phyloP scores from a whole-genome alignment of 768 basidiomycete genomes.

The Rhizopogon roseolus region DNA sequence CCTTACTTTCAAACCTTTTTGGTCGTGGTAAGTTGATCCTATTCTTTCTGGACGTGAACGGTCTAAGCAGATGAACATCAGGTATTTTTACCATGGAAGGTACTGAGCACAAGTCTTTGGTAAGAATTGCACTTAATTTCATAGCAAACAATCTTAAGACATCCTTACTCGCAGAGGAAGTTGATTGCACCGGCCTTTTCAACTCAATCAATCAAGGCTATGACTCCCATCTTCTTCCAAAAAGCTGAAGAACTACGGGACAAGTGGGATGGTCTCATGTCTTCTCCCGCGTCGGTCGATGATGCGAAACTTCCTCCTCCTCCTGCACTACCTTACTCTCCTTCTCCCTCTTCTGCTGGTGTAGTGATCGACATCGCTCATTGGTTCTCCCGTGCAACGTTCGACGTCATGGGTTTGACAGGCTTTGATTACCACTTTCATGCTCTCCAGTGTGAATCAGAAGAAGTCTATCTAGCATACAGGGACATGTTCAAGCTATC shows the following conservation, averaged over 20 bases:
- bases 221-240: conserved; percentile 43
- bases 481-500: conserved; percentile 45
- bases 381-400: conserved; percentile 57
- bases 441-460: conserved; percentile 43
- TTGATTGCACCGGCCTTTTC: conserved; percentile 49
- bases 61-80: conserved; percentile 8
- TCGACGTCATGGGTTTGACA: conserved; percentile 61
- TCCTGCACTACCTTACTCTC: conserved; percentile 3
- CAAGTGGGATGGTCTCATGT: conserved; percentile 35
- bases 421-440: conserved; percentile 51
- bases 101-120: conserved; percentile 39
- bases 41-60: not conserved
- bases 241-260: conserved; percentile 48
- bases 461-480: conserved; percentile 45
- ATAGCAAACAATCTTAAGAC: not conserved
- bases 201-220: conserved; percentile 35
- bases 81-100: conserved; percentile 54
- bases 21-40: conserved; percentile 36
- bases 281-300: not conserved
- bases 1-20: conserved; percentile 41
- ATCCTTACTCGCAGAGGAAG: conserved; percentile 27
- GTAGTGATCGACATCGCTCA: conserved; percentile 44
- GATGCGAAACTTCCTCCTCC: conserved; percentile 2
- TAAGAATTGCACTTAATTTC: conserved; percentile 9
- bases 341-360: conserved; percentile 3